Conservation (phyloP, 768 basidiomycete species). For the Chalciporus sphaerocephalus region DNA sequence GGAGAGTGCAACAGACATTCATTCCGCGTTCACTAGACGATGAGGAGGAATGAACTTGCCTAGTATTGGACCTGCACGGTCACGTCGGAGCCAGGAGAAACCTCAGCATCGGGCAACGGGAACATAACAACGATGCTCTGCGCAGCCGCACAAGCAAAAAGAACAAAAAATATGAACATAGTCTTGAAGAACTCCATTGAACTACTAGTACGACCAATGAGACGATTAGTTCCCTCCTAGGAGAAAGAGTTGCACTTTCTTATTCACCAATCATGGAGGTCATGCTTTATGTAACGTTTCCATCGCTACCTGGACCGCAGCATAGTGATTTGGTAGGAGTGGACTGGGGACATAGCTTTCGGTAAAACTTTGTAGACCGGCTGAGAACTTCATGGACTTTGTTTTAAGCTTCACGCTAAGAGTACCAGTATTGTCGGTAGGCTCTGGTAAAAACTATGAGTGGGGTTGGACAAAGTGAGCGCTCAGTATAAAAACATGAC, state of each 20-base stretch:
- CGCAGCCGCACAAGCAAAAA: background rate
- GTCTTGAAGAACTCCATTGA: background rate
- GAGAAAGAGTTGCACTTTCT: background rate
- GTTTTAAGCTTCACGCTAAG: no score
- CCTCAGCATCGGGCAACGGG: conserved; percentile 21
- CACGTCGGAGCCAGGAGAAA: conserved; percentile 34
- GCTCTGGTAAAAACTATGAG: no score
- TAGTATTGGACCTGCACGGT: conserved; percentile 42
- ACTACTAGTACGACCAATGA: background rate
- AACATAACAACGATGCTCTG: background rate
- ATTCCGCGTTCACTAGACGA: background rate
- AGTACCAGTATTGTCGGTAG: no score
- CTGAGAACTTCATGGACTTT: no score
- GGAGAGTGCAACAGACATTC: background rate
- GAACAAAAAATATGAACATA: background rate
- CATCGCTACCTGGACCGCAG: no score
- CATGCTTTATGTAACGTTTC: background rate
- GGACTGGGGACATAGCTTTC: no score
- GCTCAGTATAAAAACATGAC: no score
- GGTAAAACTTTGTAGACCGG: no score
- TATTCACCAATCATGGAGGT: background rate
- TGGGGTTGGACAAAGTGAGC: no score
- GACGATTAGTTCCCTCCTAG: background rate
- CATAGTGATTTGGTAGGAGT: no score
- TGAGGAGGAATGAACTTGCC: conserved; percentile 17